These are phyloP conservation scores for Pseudocercospora pini-densiflorae DNA, from an alignment of 2,329 filamentous ascomycete genomes.

Conservation along the genomic window DNA sequence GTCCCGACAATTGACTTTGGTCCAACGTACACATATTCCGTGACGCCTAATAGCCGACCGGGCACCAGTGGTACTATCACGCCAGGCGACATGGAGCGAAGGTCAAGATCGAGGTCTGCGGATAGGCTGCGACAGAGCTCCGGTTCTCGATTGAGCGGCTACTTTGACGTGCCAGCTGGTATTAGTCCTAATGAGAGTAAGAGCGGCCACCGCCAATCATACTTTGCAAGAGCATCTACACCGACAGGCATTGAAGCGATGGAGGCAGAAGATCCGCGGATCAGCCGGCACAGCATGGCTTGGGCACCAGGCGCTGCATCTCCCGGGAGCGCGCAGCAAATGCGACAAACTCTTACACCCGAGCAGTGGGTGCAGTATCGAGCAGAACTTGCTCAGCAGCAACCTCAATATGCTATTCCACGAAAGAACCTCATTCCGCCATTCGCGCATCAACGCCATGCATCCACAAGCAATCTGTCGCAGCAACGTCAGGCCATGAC, in stretches of 20 bases:
- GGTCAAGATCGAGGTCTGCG: slow-evolving; percentile 35
- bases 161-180: slow-evolving; percentile 23
- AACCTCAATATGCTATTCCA: slow-evolving; percentile 55
- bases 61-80: slow-evolving; percentile 59
- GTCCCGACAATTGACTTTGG: slow-evolving; percentile 85
- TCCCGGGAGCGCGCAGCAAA: slow-evolving; percentile 52
- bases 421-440: slow-evolving; percentile 34
- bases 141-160: slow-evolving; percentile 25
- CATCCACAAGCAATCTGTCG: slow-evolving; percentile 25
- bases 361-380: slow-evolving; percentile 86
- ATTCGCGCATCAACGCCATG: slow-evolving; percentile 34
- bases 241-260: slow-evolving; percentile 36
- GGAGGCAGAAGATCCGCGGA: slow-evolving; percentile 41
- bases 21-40: slow-evolving; percentile 75
- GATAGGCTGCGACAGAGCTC: slow-evolving; percentile 35
- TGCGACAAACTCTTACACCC: slow-evolving; percentile 63
- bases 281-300: slow-evolving; percentile 67
- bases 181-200: slow-evolving; percentile 32
- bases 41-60: slow-evolving; percentile 59
- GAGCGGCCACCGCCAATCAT: slow-evolving; percentile 36
- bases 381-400: slow-evolving; percentile 57
- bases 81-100: slow-evolving; percentile 35
- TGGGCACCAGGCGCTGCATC: slow-evolving; percentile 76
- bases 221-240: slow-evolving; percentile 37
- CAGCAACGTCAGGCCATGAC: slow-evolving; percentile 33